A percentile compares a stretch with the other conserved stretches of the same genome.
These are phyloP conservation scores for Naganishia antarctica DNA, from an alignment of 768 basidiomycete species.

Conservation along the genomic window DNA sequence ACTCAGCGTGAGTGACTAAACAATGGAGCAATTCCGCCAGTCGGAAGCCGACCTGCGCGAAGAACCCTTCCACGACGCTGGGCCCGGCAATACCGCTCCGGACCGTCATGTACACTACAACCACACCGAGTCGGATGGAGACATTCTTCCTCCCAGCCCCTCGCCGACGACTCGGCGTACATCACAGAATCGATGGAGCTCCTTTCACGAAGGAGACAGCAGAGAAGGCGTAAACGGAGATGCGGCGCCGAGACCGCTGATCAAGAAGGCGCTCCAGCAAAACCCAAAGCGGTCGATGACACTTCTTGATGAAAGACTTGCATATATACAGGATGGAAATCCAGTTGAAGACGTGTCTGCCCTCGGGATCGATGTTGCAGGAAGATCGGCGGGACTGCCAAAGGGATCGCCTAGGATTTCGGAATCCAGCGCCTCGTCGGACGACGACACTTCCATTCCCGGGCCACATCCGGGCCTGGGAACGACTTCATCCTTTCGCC, in stretches of 20 bases:
- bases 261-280: neutral
- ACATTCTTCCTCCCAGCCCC: neutral
- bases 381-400: neutral
- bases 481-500: neutral
- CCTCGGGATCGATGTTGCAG: neutral
- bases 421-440: neutral
- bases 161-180: neutral
- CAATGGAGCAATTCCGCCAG: neutral
- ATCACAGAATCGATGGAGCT: neutral
- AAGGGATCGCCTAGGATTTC: neutral
- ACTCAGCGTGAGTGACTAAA: no score
- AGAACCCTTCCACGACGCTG: neutral
- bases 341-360: neutral
- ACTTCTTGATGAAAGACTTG: neutral
- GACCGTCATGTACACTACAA: conserved; percentile 7
- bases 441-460: neutral
- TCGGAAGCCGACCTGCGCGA: neutral
- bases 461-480: neutral
- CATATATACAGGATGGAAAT: neutral
- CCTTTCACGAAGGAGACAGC: neutral
- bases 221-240: neutral
- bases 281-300: conserved; percentile 13
- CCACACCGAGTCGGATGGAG: neutral
- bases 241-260: neutral
- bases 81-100: neutral